Evolutionary conservation across 257 asterid species (phyloP), one percentile per base, ranked within the genome.

Genomic region (Nicotiana benthamiana): DNA sequence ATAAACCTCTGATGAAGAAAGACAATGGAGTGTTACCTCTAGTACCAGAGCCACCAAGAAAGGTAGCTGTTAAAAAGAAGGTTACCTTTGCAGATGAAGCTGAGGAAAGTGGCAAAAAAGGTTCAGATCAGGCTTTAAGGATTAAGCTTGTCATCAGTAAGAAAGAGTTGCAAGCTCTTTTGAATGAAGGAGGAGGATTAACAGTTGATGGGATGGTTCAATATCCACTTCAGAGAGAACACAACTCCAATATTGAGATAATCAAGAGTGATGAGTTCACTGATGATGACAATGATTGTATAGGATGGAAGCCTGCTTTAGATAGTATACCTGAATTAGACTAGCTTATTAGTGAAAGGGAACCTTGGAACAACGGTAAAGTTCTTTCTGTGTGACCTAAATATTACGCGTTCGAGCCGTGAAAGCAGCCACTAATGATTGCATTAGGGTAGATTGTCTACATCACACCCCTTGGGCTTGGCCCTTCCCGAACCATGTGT

Each of bases 141-240:
- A 90, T 93, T 67, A 93, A 93, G 92, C 81, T 93, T 36, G 84
- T 93, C 48, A 89, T 93, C 82, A 89, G 88, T 74, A 93, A 90
- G 87, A 86, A 92, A 79, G 92, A 92, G 82, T 88, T 92, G 79
- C 88, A 86, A 83, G 91, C 86, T 22, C 87, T 93, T 80, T 70
- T 90, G 64, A 11, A 75, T 61, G 77, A 88, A 75, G 96, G 86
- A 75, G 96, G 86, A 66, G 90, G 90, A 34, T 87, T 85, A 82
- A 82, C 87, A 15, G 86, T 85, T 27, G 86, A 88, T 75, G 87
- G 87, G 36, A 75, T 88, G 84, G 82, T 87, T 36, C 82, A 88
- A 11, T 22, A 10, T 28, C 84, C 75, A 78, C 82, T 78, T 77
- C 89, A 84, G 53, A 88, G 76, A 59, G 77, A 82, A 77, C 27